phyloP scores from a whole-genome alignment of 306 rosid genomes.

The Lablab purpureus region DNA sequence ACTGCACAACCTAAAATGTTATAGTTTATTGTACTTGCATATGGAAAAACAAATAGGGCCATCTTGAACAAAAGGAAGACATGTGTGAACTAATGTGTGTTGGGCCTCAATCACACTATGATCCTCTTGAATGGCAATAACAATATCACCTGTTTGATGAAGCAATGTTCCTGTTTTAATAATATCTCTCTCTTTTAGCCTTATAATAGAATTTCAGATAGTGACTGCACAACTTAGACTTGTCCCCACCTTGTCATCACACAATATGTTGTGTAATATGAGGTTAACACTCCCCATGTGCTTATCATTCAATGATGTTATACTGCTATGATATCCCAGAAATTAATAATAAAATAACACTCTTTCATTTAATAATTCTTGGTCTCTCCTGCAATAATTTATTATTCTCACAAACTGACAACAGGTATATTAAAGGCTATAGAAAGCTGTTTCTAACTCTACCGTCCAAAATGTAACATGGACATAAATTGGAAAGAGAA shows the following conservation, averaged over 20 bases:
- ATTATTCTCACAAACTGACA: conserved; percentile 42
- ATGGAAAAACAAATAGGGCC: conserved; percentile 55
- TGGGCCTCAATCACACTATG: conserved; percentile 58
- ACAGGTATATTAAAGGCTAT: conserved; percentile 23
- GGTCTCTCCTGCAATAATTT: conserved; percentile 30
- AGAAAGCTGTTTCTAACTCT: neutral
- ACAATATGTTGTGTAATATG: conserved; percentile 48
- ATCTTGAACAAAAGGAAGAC: conserved; percentile 39
- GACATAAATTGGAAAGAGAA: neutral
- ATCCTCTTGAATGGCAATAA: conserved; percentile 56
- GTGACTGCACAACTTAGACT: conserved; percentile 62
- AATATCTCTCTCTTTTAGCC: conserved; percentile 49
- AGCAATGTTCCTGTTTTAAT: conserved; percentile 47
- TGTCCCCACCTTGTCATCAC: conserved; percentile 62
- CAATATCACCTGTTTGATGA: conserved; percentile 46
- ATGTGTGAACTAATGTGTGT: conserved; percentile 50
- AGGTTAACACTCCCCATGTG: conserved; percentile 60
- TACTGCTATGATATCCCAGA: conserved; percentile 39
- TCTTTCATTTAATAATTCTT: conserved; percentile 36
- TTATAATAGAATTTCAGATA: conserved; percentile 58
- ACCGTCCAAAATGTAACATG: neutral
- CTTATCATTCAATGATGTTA: conserved; percentile 55
- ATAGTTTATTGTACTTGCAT: conserved; percentile 43
- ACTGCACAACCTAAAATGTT: conserved; percentile 46
- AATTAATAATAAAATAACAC: conserved; percentile 26